These are phyloP conservation scores for Mimosa bimucronata DNA, from an alignment of 306 rosid species.

Conservation along the genomic window DNA sequence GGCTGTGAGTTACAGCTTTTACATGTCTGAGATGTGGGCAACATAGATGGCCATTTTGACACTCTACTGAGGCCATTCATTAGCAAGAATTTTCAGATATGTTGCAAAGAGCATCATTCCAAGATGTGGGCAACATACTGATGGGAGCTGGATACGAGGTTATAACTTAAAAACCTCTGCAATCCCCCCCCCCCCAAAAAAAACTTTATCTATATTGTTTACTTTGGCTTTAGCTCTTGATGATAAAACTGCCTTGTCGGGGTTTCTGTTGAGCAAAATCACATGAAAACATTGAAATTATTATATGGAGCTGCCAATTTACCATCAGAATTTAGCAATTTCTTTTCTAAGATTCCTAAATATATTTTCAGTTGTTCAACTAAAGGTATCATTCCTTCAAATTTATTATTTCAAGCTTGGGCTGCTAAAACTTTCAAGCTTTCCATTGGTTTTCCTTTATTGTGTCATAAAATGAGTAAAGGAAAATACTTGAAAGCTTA, in stretches of 20 bases:
- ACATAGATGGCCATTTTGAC: conserved; percentile 80
- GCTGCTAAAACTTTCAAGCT: neutral
- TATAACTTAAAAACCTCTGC: conserved; percentile 29
- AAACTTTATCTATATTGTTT: neutral
- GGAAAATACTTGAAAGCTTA: neutral
- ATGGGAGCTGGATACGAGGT: conserved; percentile 99
- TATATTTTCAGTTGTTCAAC: conserved; percentile 2
- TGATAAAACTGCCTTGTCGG: neutral
- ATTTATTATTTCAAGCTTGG: neutral
- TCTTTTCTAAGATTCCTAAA: neutral
- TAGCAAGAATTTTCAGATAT: conserved; percentile 85
- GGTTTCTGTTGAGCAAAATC: neutral
- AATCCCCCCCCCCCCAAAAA: neutral
- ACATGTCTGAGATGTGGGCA: conserved; percentile 21
- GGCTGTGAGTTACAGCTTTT: conserved; percentile 19
- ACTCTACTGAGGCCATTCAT: conserved; percentile 70
- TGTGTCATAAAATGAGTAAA: neutral
- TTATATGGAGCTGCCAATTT: too few relatives aligned
- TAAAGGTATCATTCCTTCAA: neutral
- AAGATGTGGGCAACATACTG: too few relatives aligned
- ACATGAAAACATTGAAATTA: neutral
- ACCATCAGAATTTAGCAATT: neutral
- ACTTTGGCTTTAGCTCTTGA: conserved; percentile 11
- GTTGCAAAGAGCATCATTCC: conserved; percentile 76
- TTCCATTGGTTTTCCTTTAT: neutral